Base-by-base conservation (phyloP, 2,329 filamentous ascomycete species). In the Ophiognomonia clavigignenti-juglandacearum region DNA sequence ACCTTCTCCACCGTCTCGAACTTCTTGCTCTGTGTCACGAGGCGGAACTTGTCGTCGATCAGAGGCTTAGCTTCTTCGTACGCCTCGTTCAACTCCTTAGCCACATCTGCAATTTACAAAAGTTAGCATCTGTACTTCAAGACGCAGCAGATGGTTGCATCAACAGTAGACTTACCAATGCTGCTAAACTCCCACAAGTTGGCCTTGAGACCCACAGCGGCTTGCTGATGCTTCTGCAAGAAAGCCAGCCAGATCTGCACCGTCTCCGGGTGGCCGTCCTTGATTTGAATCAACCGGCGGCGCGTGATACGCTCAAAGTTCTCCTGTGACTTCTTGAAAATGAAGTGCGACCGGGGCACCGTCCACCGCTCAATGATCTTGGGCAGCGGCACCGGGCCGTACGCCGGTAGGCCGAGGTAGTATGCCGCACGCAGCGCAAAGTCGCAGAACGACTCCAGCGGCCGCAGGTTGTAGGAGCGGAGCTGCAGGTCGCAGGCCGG, bases 161-260 rank as follows among this genome's bases (percentile, higher is more conserved):
- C 10, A 4, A 6, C n/a, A n/a, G n/a, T n/a, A 6, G 42, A 63
- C 68, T 53, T 76, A 86, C 86, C 84, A 50, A 91, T 63, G 48
- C 78, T 77, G 59, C 86, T 82, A 66, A 88, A 91, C 62, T 96
- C 88, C 83, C 87, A 98, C 41, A 97, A 79, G 64, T 98, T 96
- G 44, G 93, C 93, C 77, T 98, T 98, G 90, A 98, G 95, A 59
- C 93, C 93, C 34, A 97, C 85, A n/a, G 93, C 93, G 57, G 95
- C 88, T 64, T 93, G 95, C 35, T 90, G 88, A 63, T 96, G 86
- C 69, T 95, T 95, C 61, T 87, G 81, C 61, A 98, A 66, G 63
- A 95, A 97, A 0, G 89, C 90, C 49, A 98, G 72, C 93, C 93
- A 98, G 23, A 91, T 67, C 66, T 95, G 86, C 29, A 98, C 90